A percentile compares a stretch with the other conserved stretches of the same genome.
phyloP scores from a whole-genome alignment of 2,329 filamentous ascomycete species.

The Colletotrichum filicis region DNA sequence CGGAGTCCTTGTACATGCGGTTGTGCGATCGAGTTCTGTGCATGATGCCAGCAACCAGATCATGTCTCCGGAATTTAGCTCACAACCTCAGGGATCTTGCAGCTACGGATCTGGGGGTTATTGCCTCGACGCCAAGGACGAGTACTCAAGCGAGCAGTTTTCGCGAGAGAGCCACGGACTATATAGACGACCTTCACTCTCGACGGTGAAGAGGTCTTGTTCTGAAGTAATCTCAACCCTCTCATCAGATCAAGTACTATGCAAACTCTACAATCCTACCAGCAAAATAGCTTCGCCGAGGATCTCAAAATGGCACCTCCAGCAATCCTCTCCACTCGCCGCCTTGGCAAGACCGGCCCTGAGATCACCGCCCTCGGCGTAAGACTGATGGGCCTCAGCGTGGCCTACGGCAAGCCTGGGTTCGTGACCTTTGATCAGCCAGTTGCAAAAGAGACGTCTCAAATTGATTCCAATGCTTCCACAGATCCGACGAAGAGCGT shows the following conservation, averaged over 20 bases:
- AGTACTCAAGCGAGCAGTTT: background rate
- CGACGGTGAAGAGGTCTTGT: background rate
- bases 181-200: background rate
- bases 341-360: slow-evolving; percentile 63
- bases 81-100: background rate
- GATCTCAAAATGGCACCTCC: background rate
- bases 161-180: background rate
- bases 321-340: slow-evolving; percentile 46
- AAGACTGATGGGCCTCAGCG: slow-evolving; percentile 62
- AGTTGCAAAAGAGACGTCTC: accelerated
- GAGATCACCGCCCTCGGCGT: slow-evolving; percentile 62
- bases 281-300: too few relatives aligned
- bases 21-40: background rate
- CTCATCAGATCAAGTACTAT: background rate
- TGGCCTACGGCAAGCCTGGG: slow-evolving; percentile 46
- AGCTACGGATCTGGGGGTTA: background rate
- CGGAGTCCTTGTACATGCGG: background rate
- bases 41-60: background rate
- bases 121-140: background rate
- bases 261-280: background rate
- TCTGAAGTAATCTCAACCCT: background rate
- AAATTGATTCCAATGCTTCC: slow-evolving; percentile 26
- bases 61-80: background rate
- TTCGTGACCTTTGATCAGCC: background rate
- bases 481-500: slow-evolving; percentile 59